phyloP scores from a whole-genome alignment of 108 stramenopile genomes.

The Seminavis robusta region DNA sequence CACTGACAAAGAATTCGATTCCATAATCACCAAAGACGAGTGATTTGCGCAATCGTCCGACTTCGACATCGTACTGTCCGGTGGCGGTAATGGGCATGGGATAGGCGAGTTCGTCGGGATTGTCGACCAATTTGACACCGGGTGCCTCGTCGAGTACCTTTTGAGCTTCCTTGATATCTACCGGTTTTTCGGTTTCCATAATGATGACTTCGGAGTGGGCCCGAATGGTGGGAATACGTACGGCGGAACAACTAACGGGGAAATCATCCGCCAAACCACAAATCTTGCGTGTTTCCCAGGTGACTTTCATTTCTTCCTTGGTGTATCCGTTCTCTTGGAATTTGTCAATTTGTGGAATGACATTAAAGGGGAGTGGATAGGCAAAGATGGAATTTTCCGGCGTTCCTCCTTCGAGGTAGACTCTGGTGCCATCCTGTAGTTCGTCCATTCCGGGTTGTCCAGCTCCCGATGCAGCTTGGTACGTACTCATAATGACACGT shows the following conservation, averaged over 20 bases:
- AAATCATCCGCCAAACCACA: conserved; percentile 74
- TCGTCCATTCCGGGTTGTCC: conserved; percentile 97
- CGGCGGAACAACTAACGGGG: conserved; percentile 89
- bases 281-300: conserved; percentile 98
- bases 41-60: conserved; percentile 81
- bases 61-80: conserved; percentile 94
- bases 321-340: conserved; percentile 98
- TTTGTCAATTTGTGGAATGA: conserved; percentile 98
- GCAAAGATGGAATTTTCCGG: conserved; percentile 85
- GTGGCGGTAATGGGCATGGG: conserved; percentile 98
- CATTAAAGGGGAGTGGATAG: conserved; percentile 96
- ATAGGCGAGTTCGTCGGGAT: conserved; percentile 64
- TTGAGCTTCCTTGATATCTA: conserved; percentile 77
- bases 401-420: conserved; percentile 66
- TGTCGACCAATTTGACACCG: conserved; percentile 83
- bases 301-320: conserved; percentile 99
- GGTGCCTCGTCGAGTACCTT: conserved; percentile 69
- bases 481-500: conserved; percentile 92
- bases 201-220: conserved; percentile 97
- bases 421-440: conserved; percentile 78
- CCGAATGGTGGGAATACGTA: conserved; percentile 96
- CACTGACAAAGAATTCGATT: conserved; percentile 95
- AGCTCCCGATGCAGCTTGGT: conserved; percentile 90
- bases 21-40: conserved; percentile 89
- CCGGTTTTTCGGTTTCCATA: conserved; percentile 85